Percentiles rank a stretch among this genome's conserved stretches.
These are phyloP conservation scores for Paramecium pentaurelia DNA, from an alignment of 73 alveolate species.

Conservation along the genomic window DNA sequence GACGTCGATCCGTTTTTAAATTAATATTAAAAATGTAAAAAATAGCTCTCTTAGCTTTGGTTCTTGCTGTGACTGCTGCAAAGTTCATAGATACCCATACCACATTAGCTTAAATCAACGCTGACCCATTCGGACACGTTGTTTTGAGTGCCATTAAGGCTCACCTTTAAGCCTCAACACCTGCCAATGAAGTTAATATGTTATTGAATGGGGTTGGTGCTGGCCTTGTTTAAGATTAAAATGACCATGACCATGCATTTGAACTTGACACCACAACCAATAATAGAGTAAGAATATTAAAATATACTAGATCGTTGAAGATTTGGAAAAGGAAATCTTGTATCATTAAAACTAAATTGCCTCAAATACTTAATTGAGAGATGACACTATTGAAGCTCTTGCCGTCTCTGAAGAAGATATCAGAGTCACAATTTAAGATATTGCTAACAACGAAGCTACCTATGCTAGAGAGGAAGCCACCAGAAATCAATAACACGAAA, in stretches of 20 bases:
- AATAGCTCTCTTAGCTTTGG: constrained; percentile 44
- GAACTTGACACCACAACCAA: background rate
- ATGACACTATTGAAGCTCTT: constrained; percentile 37
- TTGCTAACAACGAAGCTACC: constrained; percentile 49
- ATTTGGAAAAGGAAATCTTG: constrained; percentile 2
- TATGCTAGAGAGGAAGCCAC: constrained; percentile 54
- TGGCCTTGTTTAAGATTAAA: constrained; percentile 35
- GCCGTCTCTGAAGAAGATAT: constrained; percentile 39
- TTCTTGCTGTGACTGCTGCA: constrained; percentile 50
- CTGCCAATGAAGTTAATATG: constrained; percentile 49
- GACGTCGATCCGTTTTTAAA: constrained; percentile 48
- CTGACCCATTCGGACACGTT: constrained; percentile 47
- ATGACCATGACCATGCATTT: constrained; percentile 9
- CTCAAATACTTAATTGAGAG: constrained; percentile 37
- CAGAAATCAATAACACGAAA: constrained; percentile 21
- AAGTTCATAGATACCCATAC: constrained; percentile 29
- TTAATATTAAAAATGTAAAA: constrained; percentile 37
- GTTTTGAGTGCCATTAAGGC: constrained; percentile 49
- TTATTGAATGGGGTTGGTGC: constrained; percentile 34
- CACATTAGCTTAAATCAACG: constrained; percentile 34
- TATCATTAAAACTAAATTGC: constrained; percentile 18
- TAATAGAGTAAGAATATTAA: background rate
- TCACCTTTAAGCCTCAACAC: constrained; percentile 32
- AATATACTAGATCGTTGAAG: background rate
- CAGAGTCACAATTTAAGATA: constrained; percentile 10